Evolutionary conservation across 2,329 filamentous ascomycete genomes (phyloP), one percentile per base, ranked within the genome.

Genomic region (Alternaria hordeiaustralica): DNA sequence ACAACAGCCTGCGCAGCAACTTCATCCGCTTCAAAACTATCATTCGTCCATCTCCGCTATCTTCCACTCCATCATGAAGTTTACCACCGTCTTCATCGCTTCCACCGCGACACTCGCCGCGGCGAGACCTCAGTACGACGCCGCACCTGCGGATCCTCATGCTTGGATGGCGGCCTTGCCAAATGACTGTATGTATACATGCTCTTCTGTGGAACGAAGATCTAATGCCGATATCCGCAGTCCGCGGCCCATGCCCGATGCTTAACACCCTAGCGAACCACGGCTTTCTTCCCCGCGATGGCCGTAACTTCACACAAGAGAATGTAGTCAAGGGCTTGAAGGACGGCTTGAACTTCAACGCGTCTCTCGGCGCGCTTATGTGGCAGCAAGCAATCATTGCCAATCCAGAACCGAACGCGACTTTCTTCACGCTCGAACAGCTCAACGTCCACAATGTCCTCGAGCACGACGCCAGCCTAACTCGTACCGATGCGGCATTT

Each of bases 381-480:
- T 85, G 80, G 66, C 69, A 81, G 6, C 75, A 80, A 57, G 85
- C 82, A 45, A 63, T 83, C n/a, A 66, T 73, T 30, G 69, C 65
- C 18, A 76, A 76, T 49, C 73, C 72, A 0, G 63, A 70, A 13
- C 73, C 73, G 4, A 76, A 76, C 41, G 72, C 72, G 9, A 74
- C 72, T 2, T 74, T 71, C 65, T 75, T 75, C 60, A 74, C 71
- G 0, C 69, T 75, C 10, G 78, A 85, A 47, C 73, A 84, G 13
- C 79, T 86, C 10, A 82, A 81, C 55, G 75, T 74, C 1, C 84
- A 86, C 74, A 83, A 84, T 58, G 70, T 86, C 15, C 73, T 86
- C 6, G 84, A 86, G 59, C 84, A 86, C 57, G 84, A 86, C 56
- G 84, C 81, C 8, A 85, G 83, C 62, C 58, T 84, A 23, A 84